Evolutionary conservation across 306 rosid genomes (phyloP), one percentile per base, ranked within the genome.

Genomic region (Ceratonia siliqua): DNA sequence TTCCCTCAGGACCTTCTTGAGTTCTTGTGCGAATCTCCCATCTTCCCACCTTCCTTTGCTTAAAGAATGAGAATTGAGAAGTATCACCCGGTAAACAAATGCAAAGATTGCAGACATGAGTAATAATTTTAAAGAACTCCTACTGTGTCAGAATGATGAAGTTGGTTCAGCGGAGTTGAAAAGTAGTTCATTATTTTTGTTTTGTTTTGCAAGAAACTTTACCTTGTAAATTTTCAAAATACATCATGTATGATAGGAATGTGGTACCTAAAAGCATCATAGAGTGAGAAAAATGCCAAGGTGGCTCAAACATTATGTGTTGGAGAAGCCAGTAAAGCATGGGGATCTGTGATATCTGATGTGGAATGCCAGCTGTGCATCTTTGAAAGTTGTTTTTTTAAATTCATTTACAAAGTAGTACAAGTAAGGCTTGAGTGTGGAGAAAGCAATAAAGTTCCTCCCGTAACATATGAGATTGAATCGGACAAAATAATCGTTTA

Each of bases 1-100:
- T 52, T 62, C 49, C 72, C 45, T 27, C 52, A n/a, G 14, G 8
- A 33, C 61, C n/a, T 62, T 46, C 11, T 42, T 42, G 17, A n/a
- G n/a, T n/a, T n/a, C 8, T 63, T 63, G 18, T 38, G 21, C 10
- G 12, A 11, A 63, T 13, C 18, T 63, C 18, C 41, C 20, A 39
- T 63, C 42, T 22, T 18, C 69, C 12, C 52, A 57, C 53, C 48
- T 79, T 68, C 49, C 22, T n/a, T n/a, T 59, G 15, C 18, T 6
- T 15, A 15, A 49, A 48, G 35, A 72, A 43, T 21, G 52, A 12
- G 4, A 64, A 72, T 32, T 21, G 52, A 12, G 4, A 64, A 43
- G 39, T 15, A 12, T 14, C 15, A 33, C 59, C 39, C n/a, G 24
- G 17, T 15, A 48, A 36, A 30, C n/a, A 20, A 53, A 62, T 78